Evolutionary conservation across 2,329 filamentous ascomycete species (phyloP).

Genomic region (Aspergillus alliaceus): DNA sequence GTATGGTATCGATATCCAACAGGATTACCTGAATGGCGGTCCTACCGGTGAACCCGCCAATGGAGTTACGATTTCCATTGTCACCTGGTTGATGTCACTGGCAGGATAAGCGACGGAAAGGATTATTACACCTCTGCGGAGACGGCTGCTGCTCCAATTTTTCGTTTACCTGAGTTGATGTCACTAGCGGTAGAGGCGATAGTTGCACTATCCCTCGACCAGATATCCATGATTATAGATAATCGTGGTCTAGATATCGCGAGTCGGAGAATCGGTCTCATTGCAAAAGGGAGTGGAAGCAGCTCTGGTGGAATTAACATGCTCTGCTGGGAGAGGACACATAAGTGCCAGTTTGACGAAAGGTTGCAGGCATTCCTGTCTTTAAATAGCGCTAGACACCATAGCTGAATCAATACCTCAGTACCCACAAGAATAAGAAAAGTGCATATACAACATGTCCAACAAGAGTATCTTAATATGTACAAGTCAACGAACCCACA

Average conservation of each 20-base stretch:
- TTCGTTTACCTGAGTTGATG: conserved; percentile 51
- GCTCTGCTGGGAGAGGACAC: too few relatives aligned
- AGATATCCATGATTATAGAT: neutral
- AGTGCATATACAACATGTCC: too few relatives aligned
- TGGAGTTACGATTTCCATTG: conserved; percentile 39
- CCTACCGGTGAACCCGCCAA: conserved; percentile 36
- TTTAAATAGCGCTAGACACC: too few relatives aligned
- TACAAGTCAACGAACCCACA: too few relatives aligned
- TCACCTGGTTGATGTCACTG: conserved; percentile 34
- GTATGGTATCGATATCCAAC: conserved; percentile 52
- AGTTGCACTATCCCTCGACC: conserved; percentile 28
- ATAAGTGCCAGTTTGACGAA: too few relatives aligned
- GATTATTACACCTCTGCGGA: conserved; percentile 57
- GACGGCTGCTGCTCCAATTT: conserved; percentile 46
- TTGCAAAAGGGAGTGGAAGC: too few relatives aligned
- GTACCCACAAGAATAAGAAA: too few relatives aligned
- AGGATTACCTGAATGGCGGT: conserved; percentile 55
- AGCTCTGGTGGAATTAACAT: too few relatives aligned
- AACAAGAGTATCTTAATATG: too few relatives aligned
- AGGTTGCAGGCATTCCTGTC: too few relatives aligned
- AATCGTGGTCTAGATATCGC: neutral
- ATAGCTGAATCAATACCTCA: too few relatives aligned
- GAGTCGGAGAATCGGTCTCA: too few relatives aligned
- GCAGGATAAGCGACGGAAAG: conserved; percentile 27
- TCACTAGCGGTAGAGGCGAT: conserved; percentile 52